Conservation (phyloP, 805 yeast genomes). For the Candida sithepensis region DNA sequence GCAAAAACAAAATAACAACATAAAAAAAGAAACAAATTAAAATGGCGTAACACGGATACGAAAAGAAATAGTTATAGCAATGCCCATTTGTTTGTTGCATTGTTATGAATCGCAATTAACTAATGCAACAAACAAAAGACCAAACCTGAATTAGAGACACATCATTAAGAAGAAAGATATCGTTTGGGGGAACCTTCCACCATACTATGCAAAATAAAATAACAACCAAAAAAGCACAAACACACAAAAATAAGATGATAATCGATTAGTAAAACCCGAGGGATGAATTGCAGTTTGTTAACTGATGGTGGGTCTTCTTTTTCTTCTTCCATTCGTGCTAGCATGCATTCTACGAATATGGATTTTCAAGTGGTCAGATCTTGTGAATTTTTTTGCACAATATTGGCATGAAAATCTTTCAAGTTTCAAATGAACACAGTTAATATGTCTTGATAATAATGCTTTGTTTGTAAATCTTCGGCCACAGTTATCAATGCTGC, state of each 20-base stretch:
- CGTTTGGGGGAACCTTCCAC: not conserved
- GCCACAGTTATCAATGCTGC: conserved; percentile 31
- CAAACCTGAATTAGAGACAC: not conserved
- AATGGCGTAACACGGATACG: too few species aligned
- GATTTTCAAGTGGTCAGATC: conserved; percentile 65
- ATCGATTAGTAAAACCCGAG: too few species aligned
- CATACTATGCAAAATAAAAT: not conserved
- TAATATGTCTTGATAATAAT: conserved; percentile 62
- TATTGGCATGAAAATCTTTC: conserved; percentile 52
- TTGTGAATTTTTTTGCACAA: conserved; percentile 59
- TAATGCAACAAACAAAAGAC: not conserved
- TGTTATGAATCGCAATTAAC: not conserved
- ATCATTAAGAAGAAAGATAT: not conserved
- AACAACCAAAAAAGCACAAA: not conserved
- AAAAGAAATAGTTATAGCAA: not conserved
- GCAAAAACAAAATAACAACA: too few species aligned
- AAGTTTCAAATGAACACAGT: conserved; percentile 56
- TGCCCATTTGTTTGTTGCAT: not conserved
- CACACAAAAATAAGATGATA: too few species aligned
- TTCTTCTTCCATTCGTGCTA: not conserved
- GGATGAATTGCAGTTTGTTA: too few species aligned
- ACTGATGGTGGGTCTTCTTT: not conserved
- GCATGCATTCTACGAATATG: conserved; percentile 46
- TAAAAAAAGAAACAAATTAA: too few species aligned
- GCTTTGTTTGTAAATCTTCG: conserved; percentile 58